A percentile compares a stretch with the other conserved stretches of the same genome.
phyloP scores from a whole-genome alignment of 2,329 filamentous ascomycete species.

The Xenoacremonium recifei region DNA sequence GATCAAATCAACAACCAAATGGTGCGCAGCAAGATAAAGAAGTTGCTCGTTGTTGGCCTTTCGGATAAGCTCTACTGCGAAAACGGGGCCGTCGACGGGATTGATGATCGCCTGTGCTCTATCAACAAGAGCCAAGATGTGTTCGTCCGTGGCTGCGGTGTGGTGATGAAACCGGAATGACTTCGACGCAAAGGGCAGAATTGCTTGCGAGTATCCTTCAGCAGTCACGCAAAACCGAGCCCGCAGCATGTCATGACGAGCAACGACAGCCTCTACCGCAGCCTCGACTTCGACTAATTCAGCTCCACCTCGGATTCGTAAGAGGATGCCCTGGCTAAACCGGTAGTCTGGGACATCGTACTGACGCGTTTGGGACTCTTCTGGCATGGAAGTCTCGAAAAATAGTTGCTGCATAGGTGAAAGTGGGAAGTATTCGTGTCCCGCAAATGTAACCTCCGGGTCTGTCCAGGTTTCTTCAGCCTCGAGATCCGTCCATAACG shows the following conservation, averaged over 20 bases:
- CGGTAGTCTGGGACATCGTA: constrained; percentile 37
- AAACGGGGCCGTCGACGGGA: constrained; percentile 49
- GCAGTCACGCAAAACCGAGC: constrained; percentile 40
- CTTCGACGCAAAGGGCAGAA: constrained; percentile 36
- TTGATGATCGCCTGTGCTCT: constrained; percentile 44
- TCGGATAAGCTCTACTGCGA: constrained; percentile 48
- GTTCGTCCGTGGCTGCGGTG: constrained; percentile 37
- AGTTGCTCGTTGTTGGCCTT: constrained; percentile 45
- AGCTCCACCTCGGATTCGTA: constrained; percentile 42
- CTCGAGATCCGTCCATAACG: too few relatives aligned
- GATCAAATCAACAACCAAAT: constrained; percentile 49
- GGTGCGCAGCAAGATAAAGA: constrained; percentile 50
- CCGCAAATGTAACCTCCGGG: constrained; percentile 25
- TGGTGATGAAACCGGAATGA: constrained; percentile 47
- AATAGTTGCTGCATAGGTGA: constrained; percentile 55
- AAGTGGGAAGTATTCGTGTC: constrained; percentile 40
- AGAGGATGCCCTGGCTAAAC: constrained; percentile 51
- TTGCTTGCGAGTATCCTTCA: constrained; percentile 46
- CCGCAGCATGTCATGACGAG: constrained; percentile 51
- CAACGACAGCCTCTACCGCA: constrained; percentile 47
- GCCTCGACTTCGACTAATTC: constrained; percentile 44
- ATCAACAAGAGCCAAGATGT: constrained; percentile 40
- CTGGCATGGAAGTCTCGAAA: constrained; percentile 46
- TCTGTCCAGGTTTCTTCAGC: too few relatives aligned
- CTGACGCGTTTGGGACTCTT: constrained; percentile 28